A percentile compares a stretch with the other conserved stretches of the same genome.
Evolutionary conservation across 2,329 filamentous ascomycete species (phyloP).

Genomic region (Blastomyces emzantsi): DNA sequence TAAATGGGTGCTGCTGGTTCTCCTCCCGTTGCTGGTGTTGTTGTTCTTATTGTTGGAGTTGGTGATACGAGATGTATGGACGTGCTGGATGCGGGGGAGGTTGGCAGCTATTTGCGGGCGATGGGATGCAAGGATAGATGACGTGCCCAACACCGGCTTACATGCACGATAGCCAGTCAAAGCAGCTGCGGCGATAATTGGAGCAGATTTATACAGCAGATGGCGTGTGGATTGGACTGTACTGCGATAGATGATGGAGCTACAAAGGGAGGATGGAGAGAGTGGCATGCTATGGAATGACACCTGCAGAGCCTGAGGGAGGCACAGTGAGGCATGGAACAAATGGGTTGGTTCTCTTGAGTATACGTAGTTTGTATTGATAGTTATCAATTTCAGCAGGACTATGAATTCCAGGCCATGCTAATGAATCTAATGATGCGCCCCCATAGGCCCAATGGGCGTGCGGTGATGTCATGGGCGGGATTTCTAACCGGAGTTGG

Average conservation of each 20-base stretch:
- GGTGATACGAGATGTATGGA: neutral
- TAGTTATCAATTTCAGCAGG: neutral
- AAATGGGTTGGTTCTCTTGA: neutral
- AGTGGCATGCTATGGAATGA: slow-evolving; percentile 1
- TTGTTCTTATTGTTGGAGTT: neutral
- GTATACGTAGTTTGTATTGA: neutral
- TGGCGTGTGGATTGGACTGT: neutral
- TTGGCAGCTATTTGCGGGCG: neutral
- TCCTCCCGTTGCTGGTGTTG: neutral
- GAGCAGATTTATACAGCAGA: too few relatives aligned
- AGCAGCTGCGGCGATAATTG: neutral
- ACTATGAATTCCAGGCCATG: neutral
- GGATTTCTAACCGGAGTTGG: neutral
- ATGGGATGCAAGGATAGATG: neutral
- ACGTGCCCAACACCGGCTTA: neutral
- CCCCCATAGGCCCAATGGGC: neutral
- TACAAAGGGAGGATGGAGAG: neutral
- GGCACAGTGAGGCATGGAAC: neutral
- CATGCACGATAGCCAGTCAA: neutral
- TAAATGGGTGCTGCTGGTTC: neutral
- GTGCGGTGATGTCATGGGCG: neutral
- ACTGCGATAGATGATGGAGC: neutral
- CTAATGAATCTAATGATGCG: neutral
- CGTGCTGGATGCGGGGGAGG: neutral
- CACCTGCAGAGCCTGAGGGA: too few relatives aligned